A percentile compares a stretch with the other conserved stretches of the same genome.
phyloP scores from a whole-genome alignment of 352 stramenopile genomes.

The Phytophthora litchii region DNA sequence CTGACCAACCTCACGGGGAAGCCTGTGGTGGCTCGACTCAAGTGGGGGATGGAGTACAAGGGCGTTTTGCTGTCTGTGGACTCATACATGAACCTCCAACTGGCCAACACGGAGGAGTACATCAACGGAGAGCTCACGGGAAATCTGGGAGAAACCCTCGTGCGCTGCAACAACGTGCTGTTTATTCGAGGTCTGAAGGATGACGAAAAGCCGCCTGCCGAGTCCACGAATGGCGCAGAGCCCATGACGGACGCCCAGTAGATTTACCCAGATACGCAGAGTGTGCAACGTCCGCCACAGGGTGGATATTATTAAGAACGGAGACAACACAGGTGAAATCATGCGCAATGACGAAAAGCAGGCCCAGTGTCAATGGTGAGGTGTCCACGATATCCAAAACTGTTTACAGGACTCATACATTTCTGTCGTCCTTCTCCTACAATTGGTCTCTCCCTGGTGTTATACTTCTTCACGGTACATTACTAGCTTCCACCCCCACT shows the following conservation, averaged over 20 bases:
- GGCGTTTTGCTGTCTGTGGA: constrained; percentile 94
- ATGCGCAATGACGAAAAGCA: constrained; percentile 6
- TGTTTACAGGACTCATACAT: constrained; percentile 22
- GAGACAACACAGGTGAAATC: background rate
- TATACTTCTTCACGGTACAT: constrained; percentile 31
- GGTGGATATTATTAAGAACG: constrained; percentile 24
- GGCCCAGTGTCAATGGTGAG: constrained; percentile 5
- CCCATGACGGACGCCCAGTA: constrained; percentile 46
- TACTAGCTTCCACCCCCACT: constrained; percentile 7
- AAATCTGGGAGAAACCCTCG: constrained; percentile 97
- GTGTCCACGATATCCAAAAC: constrained; percentile 16
- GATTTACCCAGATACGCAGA: constrained; percentile 7
- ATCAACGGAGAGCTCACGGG: constrained; percentile 97
- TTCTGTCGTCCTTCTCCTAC: constrained; percentile 10
- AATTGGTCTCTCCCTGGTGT: constrained; percentile 7
- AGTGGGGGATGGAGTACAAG: constrained; percentile 99
- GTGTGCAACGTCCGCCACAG: constrained; percentile 1
- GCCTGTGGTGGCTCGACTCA: constrained; percentile 96
- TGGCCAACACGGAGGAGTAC: constrained; percentile 97
- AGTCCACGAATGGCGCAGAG: constrained; percentile 38
- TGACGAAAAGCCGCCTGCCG: constrained; percentile 68
- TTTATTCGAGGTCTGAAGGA: constrained; percentile 93
- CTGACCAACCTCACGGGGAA: constrained; percentile 95
- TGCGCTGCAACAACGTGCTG: constrained; percentile 99
- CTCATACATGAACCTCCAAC: constrained; percentile 99